A percentile compares a stretch with the other conserved stretches of the same genome.
Conservation (phyloP, 2,329 filamentous ascomycete species). For the Zasmidium citrigriseum region DNA sequence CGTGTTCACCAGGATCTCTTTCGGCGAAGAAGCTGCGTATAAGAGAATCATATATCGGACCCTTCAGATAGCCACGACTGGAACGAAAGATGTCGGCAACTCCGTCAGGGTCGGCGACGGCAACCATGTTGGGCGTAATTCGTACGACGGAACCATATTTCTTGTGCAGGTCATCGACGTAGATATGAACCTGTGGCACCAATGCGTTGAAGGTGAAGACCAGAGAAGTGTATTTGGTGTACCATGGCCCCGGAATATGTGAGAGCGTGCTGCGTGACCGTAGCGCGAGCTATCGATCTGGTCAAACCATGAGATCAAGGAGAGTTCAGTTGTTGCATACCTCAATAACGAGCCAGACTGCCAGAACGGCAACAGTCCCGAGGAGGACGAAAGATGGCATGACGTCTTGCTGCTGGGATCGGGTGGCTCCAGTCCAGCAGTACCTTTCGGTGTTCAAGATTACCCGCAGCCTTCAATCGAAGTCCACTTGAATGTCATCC, state of each 20-base stretch:
- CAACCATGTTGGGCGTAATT: constrained; percentile 28
- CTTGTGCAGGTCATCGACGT: constrained; percentile 40
- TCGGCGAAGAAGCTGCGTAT: constrained; percentile 36
- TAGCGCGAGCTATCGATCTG: background rate
- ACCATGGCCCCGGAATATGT: constrained; percentile 22
- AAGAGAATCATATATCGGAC: constrained; percentile 28
- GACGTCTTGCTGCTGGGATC: too few species aligned
- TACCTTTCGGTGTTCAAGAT: too few species aligned
- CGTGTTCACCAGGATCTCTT: constrained; percentile 36
- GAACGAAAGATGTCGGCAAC: constrained; percentile 23
- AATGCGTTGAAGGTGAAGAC: constrained; percentile 17
- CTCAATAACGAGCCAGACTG: too few species aligned
- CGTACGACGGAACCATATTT: constrained; percentile 32
- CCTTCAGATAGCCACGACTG: constrained; percentile 28
- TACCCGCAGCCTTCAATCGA: too few species aligned
- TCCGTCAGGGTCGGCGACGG: constrained; percentile 27
- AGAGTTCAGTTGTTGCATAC: too few species aligned
- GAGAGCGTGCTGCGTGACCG: constrained; percentile 11
- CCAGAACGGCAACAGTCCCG: too few species aligned
- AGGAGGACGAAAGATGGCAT: too few species aligned
- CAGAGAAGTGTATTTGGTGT: constrained; percentile 18
- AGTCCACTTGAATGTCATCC: too few species aligned
- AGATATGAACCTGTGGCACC: constrained; percentile 26
- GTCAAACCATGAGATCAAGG: too few species aligned
- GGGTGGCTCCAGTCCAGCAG: too few species aligned